phyloP scores from a whole-genome alignment of 768 basidiomycete genomes.

The Pulveroboletus ravenelii region DNA sequence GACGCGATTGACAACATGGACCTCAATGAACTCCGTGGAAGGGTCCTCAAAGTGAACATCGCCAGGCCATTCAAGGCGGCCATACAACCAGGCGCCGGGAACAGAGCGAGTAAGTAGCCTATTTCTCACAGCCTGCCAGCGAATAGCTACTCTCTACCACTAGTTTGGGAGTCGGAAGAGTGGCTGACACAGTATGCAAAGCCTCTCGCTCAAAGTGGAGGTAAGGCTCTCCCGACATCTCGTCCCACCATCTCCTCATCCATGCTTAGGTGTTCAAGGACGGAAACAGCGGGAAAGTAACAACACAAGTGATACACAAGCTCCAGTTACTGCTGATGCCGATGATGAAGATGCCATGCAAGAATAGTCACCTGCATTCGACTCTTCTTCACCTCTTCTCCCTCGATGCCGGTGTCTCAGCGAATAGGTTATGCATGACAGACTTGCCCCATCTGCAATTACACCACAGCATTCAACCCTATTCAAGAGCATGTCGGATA shows the following conservation, averaged over 20 bases:
- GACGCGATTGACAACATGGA: slow-evolving; percentile 99
- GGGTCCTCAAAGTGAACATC: slow-evolving; percentile 76
- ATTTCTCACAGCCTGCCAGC: not conserved
- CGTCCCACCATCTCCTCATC: not conserved
- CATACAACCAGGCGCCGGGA: slow-evolving; percentile 55
- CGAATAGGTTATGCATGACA: not conserved
- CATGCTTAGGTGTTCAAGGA: slow-evolving; percentile 48
- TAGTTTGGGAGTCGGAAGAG: slow-evolving; percentile 96
- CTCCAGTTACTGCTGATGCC: slow-evolving; percentile 27
- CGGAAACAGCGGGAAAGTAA: slow-evolving; percentile 32
- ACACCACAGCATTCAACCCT: not conserved
- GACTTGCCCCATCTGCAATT: not conserved
- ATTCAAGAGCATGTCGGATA: not conserved
- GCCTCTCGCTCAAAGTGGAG: slow-evolving; percentile 70
- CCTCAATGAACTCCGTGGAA: slow-evolving; percentile 79
- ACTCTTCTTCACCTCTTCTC: not conserved
- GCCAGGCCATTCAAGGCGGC: slow-evolving; percentile 78
- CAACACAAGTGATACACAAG: slow-evolving; percentile 19
- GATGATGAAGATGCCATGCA: slow-evolving; percentile 60
- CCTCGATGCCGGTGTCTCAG: not conserved
- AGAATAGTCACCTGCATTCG: slow-evolving; percentile 39
- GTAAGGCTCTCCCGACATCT: slow-evolving; percentile 33
- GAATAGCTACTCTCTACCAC: slow-evolving; percentile 1
- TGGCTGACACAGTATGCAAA: slow-evolving; percentile 84
- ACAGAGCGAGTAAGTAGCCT: slow-evolving; percentile 64